Evolutionary conservation across 1,284 basidiomycete species (phyloP), one percentile per base, ranked within the genome.

Genomic region (Inonotus hispidus): DNA sequence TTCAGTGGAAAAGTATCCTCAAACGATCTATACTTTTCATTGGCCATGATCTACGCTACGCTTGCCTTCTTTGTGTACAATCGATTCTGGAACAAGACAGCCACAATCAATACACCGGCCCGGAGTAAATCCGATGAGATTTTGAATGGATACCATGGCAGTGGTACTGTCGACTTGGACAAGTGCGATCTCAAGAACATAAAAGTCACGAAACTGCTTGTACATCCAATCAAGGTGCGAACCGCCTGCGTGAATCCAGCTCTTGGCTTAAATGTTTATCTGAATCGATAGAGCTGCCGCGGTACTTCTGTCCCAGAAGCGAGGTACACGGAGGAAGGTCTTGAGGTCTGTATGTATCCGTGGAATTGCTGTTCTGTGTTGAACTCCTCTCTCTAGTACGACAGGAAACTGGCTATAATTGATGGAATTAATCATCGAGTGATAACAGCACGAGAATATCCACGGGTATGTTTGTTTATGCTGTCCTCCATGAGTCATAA

Each of bases 371-470:
- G 13, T 43, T 41, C 43, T 23, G 56, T 16, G n/a, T 38, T 21
- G 21, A 37, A n/a, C 35, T 2, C 14, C 32, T 52, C 8, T 5
- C 59, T n/a, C n/a, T n/a, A 90, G 87, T 75, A 85, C 67, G 88
- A 91, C 68, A 78, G 88, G 64, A 78, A 76, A 70, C 89, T 87
- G 81, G 84, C 81, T 62, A 78, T 90, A 65, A 77, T 88, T 46
- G 85, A 87, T 65, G 78, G 77, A 6, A 70, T 73, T 4, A 81
- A 77, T 2, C 74, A 81, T 54, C 70, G 70, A 4, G 77, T 87
- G 21, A 74, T 90, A 46, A 90, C 89, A 3, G 87, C 87, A 6
- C 79, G 88, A 60, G 80, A 84, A 60, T 71, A 82, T 16, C 66
- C 81, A 29, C 85, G 84, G 79, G 88, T 84, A 68, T 29, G 75